A percentile compares a stretch with the other conserved stretches of the same genome.
Evolutionary conservation across 2,329 filamentous ascomycete species (phyloP).

Genomic region (Colletotrichum camelliae): DNA sequence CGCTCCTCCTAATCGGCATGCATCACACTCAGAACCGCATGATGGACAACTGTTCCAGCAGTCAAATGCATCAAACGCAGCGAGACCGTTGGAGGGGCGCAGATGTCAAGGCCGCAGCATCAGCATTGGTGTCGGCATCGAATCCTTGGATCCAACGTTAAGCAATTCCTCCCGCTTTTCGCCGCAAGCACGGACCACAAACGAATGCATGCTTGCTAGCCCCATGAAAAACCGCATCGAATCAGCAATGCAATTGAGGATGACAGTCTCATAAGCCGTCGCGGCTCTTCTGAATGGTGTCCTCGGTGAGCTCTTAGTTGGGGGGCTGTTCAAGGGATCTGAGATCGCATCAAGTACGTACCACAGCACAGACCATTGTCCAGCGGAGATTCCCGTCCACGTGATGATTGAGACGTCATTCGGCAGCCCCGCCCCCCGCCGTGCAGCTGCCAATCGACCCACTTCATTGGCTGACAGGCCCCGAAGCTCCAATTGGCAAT

Average conservation of each 20-base stretch:
- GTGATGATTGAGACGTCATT: constrained; percentile 1
- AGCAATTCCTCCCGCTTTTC: neutral
- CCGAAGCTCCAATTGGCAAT: constrained; percentile 2
- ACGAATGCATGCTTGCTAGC: neutral
- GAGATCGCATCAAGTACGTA: neutral
- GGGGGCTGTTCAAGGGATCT: neutral
- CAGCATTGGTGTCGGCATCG: neutral
- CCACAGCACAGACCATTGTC: neutral
- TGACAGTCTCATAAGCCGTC: neutral
- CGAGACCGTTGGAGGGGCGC: neutral
- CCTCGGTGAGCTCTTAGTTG: neutral
- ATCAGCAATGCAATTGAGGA: neutral
- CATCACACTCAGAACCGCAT: neutral
- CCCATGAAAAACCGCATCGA: neutral
- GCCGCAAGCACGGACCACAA: neutral
- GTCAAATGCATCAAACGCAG: neutral
- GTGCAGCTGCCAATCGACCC: neutral
- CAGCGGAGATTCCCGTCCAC: neutral
- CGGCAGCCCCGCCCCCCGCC: neutral
- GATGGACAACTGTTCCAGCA: neutral
- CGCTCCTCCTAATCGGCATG: neutral
- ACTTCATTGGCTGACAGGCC: neutral
- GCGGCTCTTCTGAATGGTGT: neutral
- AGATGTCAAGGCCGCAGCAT: neutral
- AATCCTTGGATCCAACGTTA: neutral